Evolutionary conservation across 345 rosid species (phyloP), one percentile per base, ranked within the genome.

Genomic region (Lagerstroemia speciosa): DNA sequence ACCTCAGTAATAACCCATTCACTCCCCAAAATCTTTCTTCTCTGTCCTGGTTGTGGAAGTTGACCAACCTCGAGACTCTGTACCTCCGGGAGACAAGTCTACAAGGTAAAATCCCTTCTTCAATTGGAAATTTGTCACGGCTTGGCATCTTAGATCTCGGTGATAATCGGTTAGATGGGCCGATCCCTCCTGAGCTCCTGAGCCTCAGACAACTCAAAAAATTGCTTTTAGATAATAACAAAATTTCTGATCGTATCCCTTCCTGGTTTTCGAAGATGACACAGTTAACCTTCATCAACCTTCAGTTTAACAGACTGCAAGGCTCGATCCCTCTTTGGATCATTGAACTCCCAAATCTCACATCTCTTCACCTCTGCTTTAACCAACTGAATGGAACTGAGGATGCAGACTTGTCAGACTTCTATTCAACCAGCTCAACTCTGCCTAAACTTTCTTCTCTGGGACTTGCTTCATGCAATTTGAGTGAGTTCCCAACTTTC

Each of bases 261-360:
- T 40, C 53, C 38, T 46, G 69, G 45, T 37, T 69, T 3, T 9
- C 30, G 31, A 75, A 75, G n/a, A 67, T 78, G 34, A 78, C 76
- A 12, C 43, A 7, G 15, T 16, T 78, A 8, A 11, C n/a, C 0
- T 0, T 0, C 2, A 10, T 78, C 20, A 40, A 29, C 57, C 69
- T 78, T 40, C 2, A 26, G 0, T 1, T 0, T 0, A 81, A 78
- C 31, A 22, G 69, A 14, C 68, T 78, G 14, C 30, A 46, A 0
- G 74, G 82, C 3, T 5, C 60, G n/a, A 55, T 81, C 8, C 77
- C 78, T 55, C 8, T 19, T 6, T 63, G 73, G 7, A 32, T 74
- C 31, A 71, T 27, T 33, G 29, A 69, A 17, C 78, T 78, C 19
- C 32, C 27, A 29, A 65, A 68, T 34, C 72, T 78, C 1, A 0